Conservation (phyloP, 257 asterid species). For the Ocimum tenuiflorum region DNA sequence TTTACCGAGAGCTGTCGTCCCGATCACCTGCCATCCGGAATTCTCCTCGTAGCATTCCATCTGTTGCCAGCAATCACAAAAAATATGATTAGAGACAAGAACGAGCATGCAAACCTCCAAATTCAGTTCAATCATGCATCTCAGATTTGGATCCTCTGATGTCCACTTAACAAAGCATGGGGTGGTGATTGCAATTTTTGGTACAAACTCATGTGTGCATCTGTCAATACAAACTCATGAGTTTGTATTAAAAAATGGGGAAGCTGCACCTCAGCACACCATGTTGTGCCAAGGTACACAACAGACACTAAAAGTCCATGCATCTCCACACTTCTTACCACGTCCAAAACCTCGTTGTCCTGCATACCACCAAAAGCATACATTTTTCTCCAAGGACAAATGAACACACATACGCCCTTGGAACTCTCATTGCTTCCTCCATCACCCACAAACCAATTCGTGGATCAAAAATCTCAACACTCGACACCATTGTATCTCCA, state of each 20-base stretch:
- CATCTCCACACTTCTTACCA: slow-evolving; percentile 30
- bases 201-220: no score
- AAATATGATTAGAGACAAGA: not conserved
- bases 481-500: slow-evolving; percentile 45
- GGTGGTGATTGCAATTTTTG: no score
- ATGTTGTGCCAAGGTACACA: no score
- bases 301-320: no score
- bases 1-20: slow-evolving; percentile 36
- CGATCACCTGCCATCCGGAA: slow-evolving; percentile 37
- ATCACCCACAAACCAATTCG: slow-evolving; percentile 52
- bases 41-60: slow-evolving; percentile 42
- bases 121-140: not conserved
- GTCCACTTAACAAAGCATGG: no score
- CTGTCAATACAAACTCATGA: no score
- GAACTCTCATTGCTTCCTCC: slow-evolving; percentile 39
- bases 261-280: no score
- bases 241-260: no score
- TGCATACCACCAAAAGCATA: slow-evolving; percentile 46
- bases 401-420: slow-evolving; percentile 50
- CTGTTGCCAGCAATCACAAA: slow-evolving; percentile 18
- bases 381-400: slow-evolving; percentile 36
- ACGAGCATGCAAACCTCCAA: not conserved
- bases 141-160: no score
- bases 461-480: slow-evolving; percentile 61
- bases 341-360: slow-evolving; percentile 20